Evolutionary conservation across 2,329 filamentous ascomycete genomes (phyloP).

Genomic region (Phaeosphaeria sp.): DNA sequence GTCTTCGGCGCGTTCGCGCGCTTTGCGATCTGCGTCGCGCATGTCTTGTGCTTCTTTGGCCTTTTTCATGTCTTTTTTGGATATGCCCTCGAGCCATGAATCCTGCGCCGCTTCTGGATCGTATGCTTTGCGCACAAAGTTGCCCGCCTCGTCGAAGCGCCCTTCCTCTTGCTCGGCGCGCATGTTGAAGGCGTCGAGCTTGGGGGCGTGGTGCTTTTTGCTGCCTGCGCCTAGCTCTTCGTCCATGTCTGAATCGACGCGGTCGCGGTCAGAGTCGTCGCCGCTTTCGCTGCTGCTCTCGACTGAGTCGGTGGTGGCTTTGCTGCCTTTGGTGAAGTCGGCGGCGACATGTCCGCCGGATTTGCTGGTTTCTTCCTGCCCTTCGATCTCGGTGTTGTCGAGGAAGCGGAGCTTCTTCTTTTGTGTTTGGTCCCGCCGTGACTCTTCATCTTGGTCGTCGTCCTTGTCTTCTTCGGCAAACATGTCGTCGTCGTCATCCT

Average conservation of each 20-base stretch:
- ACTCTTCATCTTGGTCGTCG: constrained; percentile 60
- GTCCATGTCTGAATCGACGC: constrained; percentile 72
- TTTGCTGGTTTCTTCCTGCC: constrained; percentile 76
- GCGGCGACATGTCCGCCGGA: constrained; percentile 71
- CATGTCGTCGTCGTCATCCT: constrained; percentile 74
- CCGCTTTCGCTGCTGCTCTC: constrained; percentile 65
- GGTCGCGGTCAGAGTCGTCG: constrained; percentile 70
- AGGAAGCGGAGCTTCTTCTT: constrained; percentile 68
- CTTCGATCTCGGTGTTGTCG: constrained; percentile 72
- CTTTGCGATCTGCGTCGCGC: constrained; percentile 76
- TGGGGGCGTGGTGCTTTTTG: constrained; percentile 90
- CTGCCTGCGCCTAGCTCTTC: constrained; percentile 89
- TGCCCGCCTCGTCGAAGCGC: constrained; percentile 86
- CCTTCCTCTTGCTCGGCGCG: constrained; percentile 89
- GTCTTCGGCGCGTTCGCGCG: constrained; percentile 77
- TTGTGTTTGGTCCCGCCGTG: constrained; percentile 62
- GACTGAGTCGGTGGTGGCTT: constrained; percentile 63
- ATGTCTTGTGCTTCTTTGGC: constrained; percentile 88
- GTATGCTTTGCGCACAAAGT: constrained; percentile 85
- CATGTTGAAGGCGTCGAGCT: constrained; percentile 97
- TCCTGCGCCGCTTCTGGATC: constrained; percentile 93
- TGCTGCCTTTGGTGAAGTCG: constrained; percentile 58
- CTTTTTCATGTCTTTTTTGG: constrained; percentile 89
- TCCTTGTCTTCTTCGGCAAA: constrained; percentile 73
- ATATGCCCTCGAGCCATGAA: constrained; percentile 88